Percentiles rank a stretch among this genome's conserved stretches.
phyloP scores from a whole-genome alignment of 805 yeast species.

The Kodamaea lidongshanica region DNA sequence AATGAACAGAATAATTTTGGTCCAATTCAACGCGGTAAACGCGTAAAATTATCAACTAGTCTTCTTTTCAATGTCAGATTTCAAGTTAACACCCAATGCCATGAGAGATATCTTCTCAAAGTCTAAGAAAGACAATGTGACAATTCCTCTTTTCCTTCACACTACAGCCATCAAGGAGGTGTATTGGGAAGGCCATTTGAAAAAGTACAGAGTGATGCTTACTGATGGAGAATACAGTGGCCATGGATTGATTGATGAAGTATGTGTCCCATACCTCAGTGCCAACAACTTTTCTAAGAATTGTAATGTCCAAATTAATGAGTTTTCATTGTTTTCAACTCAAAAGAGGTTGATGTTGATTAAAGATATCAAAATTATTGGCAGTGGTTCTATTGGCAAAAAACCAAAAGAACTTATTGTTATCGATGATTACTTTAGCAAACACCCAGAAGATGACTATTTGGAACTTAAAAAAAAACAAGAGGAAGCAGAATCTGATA shows the following conservation, averaged over 20 bases:
- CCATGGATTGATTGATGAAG: conserved; percentile 37
- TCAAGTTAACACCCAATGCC: conserved; percentile 11
- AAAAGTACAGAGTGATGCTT: conserved; percentile 27
- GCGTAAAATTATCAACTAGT: conserved; percentile 5
- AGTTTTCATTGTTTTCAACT: conserved; percentile 41
- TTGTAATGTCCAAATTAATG: conserved; percentile 36
- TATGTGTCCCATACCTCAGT: conserved; percentile 36
- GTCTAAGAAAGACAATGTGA: conserved; percentile 11
- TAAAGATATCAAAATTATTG: conserved; percentile 40
- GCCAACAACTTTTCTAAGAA: conserved; percentile 41
- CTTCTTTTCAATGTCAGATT: conserved; percentile 5
- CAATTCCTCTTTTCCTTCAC: conserved; percentile 28
- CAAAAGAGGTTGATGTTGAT: conserved; percentile 45
- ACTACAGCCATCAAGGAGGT: conserved; percentile 30
- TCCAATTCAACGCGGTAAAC: too few relatives aligned
- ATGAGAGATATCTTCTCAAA: conserved; percentile 16
- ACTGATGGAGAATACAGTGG: conserved; percentile 34
- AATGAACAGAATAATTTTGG: too few relatives aligned
- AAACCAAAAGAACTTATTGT: conserved; percentile 30
- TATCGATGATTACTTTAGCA: conserved; percentile 53
- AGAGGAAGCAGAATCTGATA: conserved; percentile 5
- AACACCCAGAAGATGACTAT: conserved; percentile 51
- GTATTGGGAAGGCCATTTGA: conserved; percentile 24
- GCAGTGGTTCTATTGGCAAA: conserved; percentile 32
- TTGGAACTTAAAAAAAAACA: conserved; percentile 12